Evolutionary conservation across 148 eudicot genomes (phyloP).

Genomic region (Camellia japonica): DNA sequence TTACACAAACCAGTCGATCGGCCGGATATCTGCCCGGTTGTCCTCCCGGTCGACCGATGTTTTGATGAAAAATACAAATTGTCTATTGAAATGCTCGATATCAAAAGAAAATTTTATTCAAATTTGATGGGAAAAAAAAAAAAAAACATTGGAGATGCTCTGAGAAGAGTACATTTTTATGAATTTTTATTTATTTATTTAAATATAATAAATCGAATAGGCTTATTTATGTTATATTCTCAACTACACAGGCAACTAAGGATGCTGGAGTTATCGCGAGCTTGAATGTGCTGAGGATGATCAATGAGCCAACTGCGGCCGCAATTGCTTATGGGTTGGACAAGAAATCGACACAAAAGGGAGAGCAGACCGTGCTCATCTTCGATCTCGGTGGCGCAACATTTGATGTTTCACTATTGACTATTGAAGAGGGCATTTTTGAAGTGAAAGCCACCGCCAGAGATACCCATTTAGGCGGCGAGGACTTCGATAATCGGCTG

Average conservation of each 20-base stretch:
- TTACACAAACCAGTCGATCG: no score
- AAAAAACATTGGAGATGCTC: no score
- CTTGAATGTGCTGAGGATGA: constrained; percentile 32
- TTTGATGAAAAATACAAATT: no score
- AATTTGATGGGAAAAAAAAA: no score
- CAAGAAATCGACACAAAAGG: constrained; percentile 22
- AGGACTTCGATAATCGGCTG: constrained; percentile 38
- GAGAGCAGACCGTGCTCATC: constrained; percentile 33
- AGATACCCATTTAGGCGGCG: constrained; percentile 39
- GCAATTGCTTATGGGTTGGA: constrained; percentile 44
- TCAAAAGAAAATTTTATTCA: no score
- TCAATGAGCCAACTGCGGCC: constrained; percentile 36
- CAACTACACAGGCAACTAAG: constrained; percentile 20
- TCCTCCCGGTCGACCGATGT: no score
- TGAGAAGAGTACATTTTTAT: no score
- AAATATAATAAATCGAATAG: no score
- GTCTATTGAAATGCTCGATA: no score
- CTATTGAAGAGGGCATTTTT: constrained; percentile 38
- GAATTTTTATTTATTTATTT: no score
- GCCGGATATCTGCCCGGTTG: no score
- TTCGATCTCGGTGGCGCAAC: constrained; percentile 42
- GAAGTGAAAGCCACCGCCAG: constrained; percentile 43
- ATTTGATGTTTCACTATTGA: constrained; percentile 34
- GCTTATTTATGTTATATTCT: no score
- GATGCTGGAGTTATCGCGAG: constrained; percentile 35